Base-by-base conservation (phyloP, 1,139 yeast species). In the Komagataea norvegica region DNA sequence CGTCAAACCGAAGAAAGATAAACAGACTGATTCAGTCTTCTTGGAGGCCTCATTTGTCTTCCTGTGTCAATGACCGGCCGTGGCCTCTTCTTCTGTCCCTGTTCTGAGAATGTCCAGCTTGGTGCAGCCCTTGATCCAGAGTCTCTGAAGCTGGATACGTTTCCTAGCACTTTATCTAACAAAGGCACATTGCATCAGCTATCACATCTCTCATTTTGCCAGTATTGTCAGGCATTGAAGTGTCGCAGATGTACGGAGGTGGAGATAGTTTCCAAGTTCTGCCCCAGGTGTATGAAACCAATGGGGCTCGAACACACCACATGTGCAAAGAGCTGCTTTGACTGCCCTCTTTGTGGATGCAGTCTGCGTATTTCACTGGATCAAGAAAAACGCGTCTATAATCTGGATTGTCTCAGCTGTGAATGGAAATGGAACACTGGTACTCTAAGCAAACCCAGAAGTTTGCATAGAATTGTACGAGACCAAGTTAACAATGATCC, bases 331-430 rank as follows among this genome's bases (percentile, higher is more conserved):
- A 52, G 47, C 31, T 53, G 57, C 28, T 44, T 51, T 29, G 47
- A 46, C 19, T 53, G 57, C 36, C 57, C 57, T 1, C 5, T 38
- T 3, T 53, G 57, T 34, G 36, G 28, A 6, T 29, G 39, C 1
- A 41, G 41, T 26, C 25, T 48, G 6, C 18, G 25, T 14, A 34
- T 47, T 26, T 31, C 43, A 21, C 46, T 42, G 31, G 29, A 33
- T 8, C 29, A 14, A 26, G 23, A 10, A 6, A 19, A 20, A 3
- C 33, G 26, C 7, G 19, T 13, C 6, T 39, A 34, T 27, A 30
- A 33, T 3, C 54, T 63, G 31, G 44, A 40, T n/a, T 65, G 68
- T 38, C 23, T 45, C 2, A 19, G 33, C 8, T 60, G 65, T 37
- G 27, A 34, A 0, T 64, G 56, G 51, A 34, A 17, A 1, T 61